Evolutionary conservation across 306 rosid genomes (phyloP), one percentile per base, ranked within the genome.

Genomic region (Medicago ruthenica): DNA sequence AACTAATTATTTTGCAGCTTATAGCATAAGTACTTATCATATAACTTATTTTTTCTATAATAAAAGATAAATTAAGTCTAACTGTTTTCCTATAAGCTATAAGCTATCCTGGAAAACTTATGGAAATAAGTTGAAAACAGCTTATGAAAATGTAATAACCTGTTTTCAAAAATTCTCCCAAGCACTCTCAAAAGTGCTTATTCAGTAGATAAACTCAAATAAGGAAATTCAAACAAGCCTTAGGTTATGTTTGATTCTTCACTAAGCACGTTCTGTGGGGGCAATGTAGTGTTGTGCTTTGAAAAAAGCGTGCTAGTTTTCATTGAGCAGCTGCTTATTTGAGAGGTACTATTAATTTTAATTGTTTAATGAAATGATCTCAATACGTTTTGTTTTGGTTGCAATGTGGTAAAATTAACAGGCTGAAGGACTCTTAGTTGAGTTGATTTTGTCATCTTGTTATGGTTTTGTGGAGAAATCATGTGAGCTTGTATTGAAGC

Each of bases 391-490:
- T 75, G 34, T 60, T 11, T 83, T 74, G 58, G 36, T 74, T 76
- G 78, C 67, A 75, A 14, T 83, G 71, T 77, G 85, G 21, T 73
- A 40, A 80, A 88, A 61, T 61, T 61, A 7, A 61, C 90, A 96
- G 99, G 97, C 97, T 64, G 98, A 90, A 64, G 98, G 98, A 76
- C 98, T 96, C 57, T 64, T 91, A 45, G 89, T 73, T 31, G 99
- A 96, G 84, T 68, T 89, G 85, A 82, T 80, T 4, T 53, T 88
- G 22, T 92, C 88, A 1, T 87, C 90, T 73, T 96, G 93, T 86
- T 96, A 96, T 75, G 98, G 92, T 80, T 96, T 85, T 15, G 89
- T 96, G 24, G 94, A 90, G 84, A 81, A 81, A 16, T 89, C 88
- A 40, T 92, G 99, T 79, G 98, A 92, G 59, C 44, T 93, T 62